A percentile compares a stretch with the other conserved stretches of the same genome.
Evolutionary conservation across 192 early-diverging fungal species (phyloP).

Genomic region (Entophlyctis helioformis): DNA sequence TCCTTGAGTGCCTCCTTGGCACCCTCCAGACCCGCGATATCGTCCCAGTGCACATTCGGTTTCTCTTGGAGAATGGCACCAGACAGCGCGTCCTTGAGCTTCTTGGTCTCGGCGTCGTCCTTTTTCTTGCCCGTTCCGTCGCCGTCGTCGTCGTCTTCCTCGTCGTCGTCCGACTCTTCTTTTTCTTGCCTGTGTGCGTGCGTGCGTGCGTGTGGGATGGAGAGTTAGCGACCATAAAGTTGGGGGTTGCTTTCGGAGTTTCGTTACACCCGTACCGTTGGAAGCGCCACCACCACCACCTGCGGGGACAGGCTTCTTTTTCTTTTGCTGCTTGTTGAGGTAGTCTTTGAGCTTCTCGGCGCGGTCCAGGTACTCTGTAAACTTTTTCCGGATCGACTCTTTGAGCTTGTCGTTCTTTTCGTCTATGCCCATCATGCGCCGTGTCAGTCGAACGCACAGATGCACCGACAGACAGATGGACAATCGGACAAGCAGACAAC

Average conservation of each 20-base stretch:
- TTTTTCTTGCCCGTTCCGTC: conserved; percentile 40
- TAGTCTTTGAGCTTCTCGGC: conserved; percentile 91
- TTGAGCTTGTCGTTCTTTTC: conserved; percentile 88
- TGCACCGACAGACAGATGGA: background rate
- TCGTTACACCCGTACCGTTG: no score
- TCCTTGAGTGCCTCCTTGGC: conserved; percentile 97
- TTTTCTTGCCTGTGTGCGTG: no score
- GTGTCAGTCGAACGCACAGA: background rate
- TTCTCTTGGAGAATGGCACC: conserved; percentile 91
- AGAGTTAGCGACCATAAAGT: no score
- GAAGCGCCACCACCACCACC: no score
- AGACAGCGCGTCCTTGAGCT: conserved; percentile 39
- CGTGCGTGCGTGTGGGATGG: no score
- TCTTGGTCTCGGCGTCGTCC: conserved; percentile 70
- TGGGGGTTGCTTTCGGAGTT: no score
- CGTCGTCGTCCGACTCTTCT: conserved; percentile 16
- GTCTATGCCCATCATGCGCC: no score
- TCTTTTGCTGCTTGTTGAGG: conserved; percentile 51
- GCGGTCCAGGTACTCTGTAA: conserved; percentile 85
- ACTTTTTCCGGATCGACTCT: conserved; percentile 73
- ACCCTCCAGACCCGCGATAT: conserved; percentile 89
- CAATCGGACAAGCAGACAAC: background rate
- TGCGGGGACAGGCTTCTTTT: conserved; percentile 56
- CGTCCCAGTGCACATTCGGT: conserved; percentile 93
- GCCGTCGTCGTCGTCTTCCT: conserved; percentile 30